Conservation (phyloP, 352 stramenopile species). For the Phytophthora fragariaefolia region DNA sequence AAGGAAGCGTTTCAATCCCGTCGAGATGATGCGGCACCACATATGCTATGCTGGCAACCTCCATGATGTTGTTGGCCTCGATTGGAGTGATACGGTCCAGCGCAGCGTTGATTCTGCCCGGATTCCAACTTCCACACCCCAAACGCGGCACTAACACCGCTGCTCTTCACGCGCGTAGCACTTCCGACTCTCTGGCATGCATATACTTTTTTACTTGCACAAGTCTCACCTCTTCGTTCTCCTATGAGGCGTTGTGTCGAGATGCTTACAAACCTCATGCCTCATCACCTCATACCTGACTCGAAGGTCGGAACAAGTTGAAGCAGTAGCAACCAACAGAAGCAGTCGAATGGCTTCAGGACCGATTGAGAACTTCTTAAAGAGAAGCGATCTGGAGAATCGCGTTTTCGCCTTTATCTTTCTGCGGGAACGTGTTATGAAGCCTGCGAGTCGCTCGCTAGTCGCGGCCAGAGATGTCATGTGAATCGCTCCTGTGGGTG, state of each 20-base stretch:
- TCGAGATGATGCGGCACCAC: constrained; percentile 3
- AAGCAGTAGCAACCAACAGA: not conserved
- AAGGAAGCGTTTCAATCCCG: constrained; percentile 3
- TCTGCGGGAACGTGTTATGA: too few relatives aligned
- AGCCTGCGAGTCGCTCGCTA: too few relatives aligned
- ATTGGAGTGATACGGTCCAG: constrained; percentile 8
- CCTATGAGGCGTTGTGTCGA: constrained; percentile 8
- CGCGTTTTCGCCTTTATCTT: too few relatives aligned
- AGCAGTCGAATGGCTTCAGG: too few relatives aligned
- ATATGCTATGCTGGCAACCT: not conserved
- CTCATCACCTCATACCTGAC: not conserved
- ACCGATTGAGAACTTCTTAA: too few relatives aligned
- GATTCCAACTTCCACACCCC: not conserved
- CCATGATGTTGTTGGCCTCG: constrained; percentile 12
- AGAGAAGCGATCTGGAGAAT: too few relatives aligned
- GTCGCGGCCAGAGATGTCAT: too few relatives aligned
- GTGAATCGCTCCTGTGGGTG: too few relatives aligned
- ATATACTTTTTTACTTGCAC: not conserved
- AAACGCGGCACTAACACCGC: not conserved
- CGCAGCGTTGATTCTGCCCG: not conserved
- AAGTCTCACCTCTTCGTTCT: constrained; percentile 14
- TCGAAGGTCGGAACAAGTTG: not conserved
- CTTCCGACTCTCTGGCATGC: constrained; percentile 17
- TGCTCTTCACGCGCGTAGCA: not conserved
- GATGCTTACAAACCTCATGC: not conserved